phyloP scores from a whole-genome alignment of 345 rosid genomes.

The Lepidium africanum region DNA sequence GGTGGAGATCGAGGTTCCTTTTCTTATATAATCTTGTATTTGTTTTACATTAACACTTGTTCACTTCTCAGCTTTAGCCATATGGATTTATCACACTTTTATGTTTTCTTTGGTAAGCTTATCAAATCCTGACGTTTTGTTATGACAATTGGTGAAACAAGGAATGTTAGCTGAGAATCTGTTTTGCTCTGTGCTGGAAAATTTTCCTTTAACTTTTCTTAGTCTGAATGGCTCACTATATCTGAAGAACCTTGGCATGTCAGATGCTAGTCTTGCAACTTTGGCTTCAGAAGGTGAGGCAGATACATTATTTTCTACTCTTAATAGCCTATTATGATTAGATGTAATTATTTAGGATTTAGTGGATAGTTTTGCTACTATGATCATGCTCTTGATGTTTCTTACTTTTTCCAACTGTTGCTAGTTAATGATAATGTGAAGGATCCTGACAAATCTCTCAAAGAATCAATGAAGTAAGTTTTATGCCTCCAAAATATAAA shows the following conservation, averaged over 20 bases:
- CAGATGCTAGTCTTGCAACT: conserved; percentile 75
- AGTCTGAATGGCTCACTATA: conserved; percentile 65
- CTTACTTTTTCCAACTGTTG: background rate
- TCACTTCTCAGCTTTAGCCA: no score
- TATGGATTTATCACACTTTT: background rate
- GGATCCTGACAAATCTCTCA: conserved; percentile 18
- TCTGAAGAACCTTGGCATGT: conserved; percentile 70
- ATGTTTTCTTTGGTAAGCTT: background rate
- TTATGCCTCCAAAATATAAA: background rate
- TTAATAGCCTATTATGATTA: background rate
- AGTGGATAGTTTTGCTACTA: background rate
- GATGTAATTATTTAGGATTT: background rate
- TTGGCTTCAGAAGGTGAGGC: conserved; percentile 48
- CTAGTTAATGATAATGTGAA: conserved; percentile 33
- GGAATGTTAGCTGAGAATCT: background rate
- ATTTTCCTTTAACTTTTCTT: conserved; percentile 27
- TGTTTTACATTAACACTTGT: no score
- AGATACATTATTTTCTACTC: no score
- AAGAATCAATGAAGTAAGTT: conserved; percentile 42
- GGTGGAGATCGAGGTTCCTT: no score
- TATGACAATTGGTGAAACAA: background rate
- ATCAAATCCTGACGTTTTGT: background rate
- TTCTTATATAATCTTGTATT: no score
- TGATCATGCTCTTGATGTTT: background rate
- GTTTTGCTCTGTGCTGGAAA: background rate